Evolutionary conservation across 257 asterid species (phyloP).

Genomic region (Fraxinus excelsior): DNA sequence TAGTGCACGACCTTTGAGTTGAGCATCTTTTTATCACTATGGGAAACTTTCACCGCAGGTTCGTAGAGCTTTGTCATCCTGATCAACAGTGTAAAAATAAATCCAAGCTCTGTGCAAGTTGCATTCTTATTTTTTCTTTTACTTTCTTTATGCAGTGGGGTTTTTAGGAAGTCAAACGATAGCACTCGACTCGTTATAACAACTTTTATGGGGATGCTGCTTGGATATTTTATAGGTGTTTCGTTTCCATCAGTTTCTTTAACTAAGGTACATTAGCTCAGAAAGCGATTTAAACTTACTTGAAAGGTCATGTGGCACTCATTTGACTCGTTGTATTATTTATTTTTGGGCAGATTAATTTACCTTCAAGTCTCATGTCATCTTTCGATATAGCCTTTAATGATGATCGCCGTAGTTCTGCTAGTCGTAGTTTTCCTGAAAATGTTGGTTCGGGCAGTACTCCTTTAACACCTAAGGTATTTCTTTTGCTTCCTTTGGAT

Average conservation of each 20-base stretch:
- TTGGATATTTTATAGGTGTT: slow-evolving; percentile 91
- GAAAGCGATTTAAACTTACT: slow-evolving; percentile 13
- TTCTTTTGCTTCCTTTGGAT: slow-evolving; percentile 18
- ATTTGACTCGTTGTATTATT: slow-evolving; percentile 18
- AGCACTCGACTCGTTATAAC: slow-evolving; percentile 72
- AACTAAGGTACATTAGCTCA: slow-evolving; percentile 60
- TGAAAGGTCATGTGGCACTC: slow-evolving; percentile 1
- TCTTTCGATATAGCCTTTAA: slow-evolving; percentile 61
- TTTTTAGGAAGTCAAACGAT: slow-evolving; percentile 68
- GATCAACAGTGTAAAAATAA: slow-evolving; percentile 2
- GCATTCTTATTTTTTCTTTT: slow-evolving; percentile 17
- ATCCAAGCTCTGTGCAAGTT: slow-evolving; percentile 10
- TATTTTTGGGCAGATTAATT: slow-evolving; percentile 60
- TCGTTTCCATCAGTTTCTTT: slow-evolving; percentile 90
- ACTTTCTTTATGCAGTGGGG: slow-evolving; percentile 65
- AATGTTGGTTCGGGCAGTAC: slow-evolving; percentile 89
- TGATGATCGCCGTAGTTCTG: slow-evolving; percentile 43
- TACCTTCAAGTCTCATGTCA: slow-evolving; percentile 74
- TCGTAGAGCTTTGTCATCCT: slow-evolving; percentile 12
- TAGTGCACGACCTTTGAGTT: slow-evolving; percentile 52
- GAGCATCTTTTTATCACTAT: slow-evolving; percentile 58
- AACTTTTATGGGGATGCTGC: slow-evolving; percentile 82
- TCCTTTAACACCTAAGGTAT: slow-evolving; percentile 86
- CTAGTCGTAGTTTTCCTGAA: slow-evolving; percentile 80
- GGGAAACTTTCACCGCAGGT: slow-evolving; percentile 94